Evolutionary conservation across 441 rosid species (phyloP), one percentile per base, ranked within the genome.

Genomic region (Corymbia calophylla): DNA sequence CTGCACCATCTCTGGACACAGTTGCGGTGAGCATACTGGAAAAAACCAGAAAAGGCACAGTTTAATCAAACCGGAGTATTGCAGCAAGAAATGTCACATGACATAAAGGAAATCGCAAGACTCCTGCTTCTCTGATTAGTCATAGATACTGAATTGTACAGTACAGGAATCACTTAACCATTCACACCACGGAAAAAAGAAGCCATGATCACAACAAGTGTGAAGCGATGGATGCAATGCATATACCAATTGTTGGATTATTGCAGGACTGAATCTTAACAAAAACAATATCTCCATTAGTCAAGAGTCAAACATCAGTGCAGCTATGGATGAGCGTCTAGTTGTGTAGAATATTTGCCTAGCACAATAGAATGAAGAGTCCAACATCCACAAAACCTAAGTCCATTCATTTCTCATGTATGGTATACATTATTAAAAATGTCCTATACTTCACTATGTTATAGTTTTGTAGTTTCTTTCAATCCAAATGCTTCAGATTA

Each of bases 1-100:
- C 93, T 92, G 93, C 99, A 97, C 98, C 98, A 97, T 91, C 96
- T 94, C 92, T 97, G 99, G 48, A 97, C 92, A 32, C 99, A 96
- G 87, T 92, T 89, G 66, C 93, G 95, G 89, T 97, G 98, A 84
- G 98, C 99, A 95, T 95, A 96, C 99, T 97, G 94, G 88, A 88
- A 89, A 29, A 19, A 47, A 84, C 25, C 89, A 29, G 89, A 49
- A 87, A 88, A 68, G 48, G 18, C 84, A 58, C 3, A 88, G 86
- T 51, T 87, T 77, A 16, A 70, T 68, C 15, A 8, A 66, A 48
- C 53, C 31, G 29, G 84, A 80, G 66, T 39, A 56, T 82, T 88
- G 47, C 86, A 84, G 82, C 53, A 90, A 29, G 31, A 18, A 88
- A 48, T 25, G 0, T 27, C 19, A 18, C 8, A n/a, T 53, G 56